These are phyloP conservation scores for Lunularia cruciata DNA, from an alignment of 225 moss, liverwort and hornwort genomes.

Conservation along the genomic window DNA sequence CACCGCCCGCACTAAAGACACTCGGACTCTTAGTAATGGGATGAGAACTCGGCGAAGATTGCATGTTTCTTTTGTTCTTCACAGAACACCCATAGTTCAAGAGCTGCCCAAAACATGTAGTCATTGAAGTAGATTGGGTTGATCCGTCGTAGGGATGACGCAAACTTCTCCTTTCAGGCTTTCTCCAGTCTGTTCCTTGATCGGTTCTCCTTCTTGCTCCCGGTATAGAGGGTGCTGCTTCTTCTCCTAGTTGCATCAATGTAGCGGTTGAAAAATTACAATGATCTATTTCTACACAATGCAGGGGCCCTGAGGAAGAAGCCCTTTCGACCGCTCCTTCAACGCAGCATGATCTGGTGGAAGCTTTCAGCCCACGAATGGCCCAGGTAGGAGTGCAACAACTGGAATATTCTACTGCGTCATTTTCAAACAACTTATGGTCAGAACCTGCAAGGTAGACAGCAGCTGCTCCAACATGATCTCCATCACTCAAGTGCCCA, in stretches of 20 bases:
- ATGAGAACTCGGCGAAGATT: not conserved
- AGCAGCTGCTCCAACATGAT: not conserved
- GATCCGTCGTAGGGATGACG: constrained; percentile 1
- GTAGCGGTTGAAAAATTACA: constrained; percentile 2
- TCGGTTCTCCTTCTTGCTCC: not conserved
- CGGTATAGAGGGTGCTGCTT: not conserved
- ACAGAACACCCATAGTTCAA: constrained; percentile 1
- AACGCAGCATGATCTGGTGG: not conserved
- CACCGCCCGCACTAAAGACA: constrained; percentile 17
- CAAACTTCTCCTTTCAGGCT: constrained; percentile 1
- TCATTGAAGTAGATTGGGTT: not conserved
- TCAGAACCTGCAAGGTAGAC: not conserved
- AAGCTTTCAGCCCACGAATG: not conserved
- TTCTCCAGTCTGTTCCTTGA: constrained; percentile 18
- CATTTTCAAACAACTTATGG: not conserved
- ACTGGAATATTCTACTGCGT: not conserved
- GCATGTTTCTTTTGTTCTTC: not conserved
- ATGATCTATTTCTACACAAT: not conserved
- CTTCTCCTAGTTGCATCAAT: not conserved
- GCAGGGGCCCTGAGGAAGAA: not conserved
- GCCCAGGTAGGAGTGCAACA: constrained; percentile 4
- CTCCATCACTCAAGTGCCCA: not conserved
- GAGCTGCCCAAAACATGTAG: not conserved
- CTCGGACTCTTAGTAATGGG: constrained; percentile 1
- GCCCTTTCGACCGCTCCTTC: not conserved